Percentiles rank a stretch among this genome's conserved stretches.
phyloP scores from a whole-genome alignment of 2,329 filamentous ascomycete species.

The Pyrenophora tritici-repentis region DNA sequence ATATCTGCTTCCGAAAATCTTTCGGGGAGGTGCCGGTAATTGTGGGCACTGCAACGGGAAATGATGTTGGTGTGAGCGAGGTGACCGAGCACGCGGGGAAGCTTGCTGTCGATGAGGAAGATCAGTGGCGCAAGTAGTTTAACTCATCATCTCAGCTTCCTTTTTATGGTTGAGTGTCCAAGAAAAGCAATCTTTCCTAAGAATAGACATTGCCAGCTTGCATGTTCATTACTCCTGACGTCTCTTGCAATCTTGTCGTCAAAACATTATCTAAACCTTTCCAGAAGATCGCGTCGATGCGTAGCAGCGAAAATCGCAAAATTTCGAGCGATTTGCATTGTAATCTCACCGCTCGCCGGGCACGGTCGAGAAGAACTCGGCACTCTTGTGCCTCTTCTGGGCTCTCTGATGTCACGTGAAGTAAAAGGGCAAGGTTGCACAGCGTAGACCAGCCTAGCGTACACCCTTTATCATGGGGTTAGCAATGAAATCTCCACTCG shows the following conservation, averaged over 20 bases:
- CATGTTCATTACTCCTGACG: neutral
- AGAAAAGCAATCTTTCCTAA: neutral
- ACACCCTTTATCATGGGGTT: neutral
- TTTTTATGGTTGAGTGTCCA: neutral
- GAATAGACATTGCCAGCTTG: neutral
- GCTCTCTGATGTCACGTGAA: neutral
- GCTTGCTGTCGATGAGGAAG: neutral
- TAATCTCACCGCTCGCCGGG: neutral
- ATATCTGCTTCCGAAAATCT: conserved; percentile 55
- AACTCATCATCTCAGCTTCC: neutral
- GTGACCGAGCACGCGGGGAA: neutral
- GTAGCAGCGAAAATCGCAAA: neutral
- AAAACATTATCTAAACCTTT: neutral
- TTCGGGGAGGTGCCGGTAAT: neutral
- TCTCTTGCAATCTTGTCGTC: neutral
- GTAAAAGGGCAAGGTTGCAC: neutral
- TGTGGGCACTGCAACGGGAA: neutral
- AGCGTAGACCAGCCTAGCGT: neutral
- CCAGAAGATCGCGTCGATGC: neutral
- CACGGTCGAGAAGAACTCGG: neutral
- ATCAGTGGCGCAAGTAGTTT: neutral
- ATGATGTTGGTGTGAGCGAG: neutral
- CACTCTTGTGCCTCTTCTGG: conserved; percentile 2
- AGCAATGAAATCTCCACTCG: neutral
- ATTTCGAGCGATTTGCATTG: neutral